A percentile compares a stretch with the other conserved stretches of the same genome.
Evolutionary conservation across 1,284 basidiomycete genomes (phyloP).

Genomic region (Sporisorium exsertum): DNA sequence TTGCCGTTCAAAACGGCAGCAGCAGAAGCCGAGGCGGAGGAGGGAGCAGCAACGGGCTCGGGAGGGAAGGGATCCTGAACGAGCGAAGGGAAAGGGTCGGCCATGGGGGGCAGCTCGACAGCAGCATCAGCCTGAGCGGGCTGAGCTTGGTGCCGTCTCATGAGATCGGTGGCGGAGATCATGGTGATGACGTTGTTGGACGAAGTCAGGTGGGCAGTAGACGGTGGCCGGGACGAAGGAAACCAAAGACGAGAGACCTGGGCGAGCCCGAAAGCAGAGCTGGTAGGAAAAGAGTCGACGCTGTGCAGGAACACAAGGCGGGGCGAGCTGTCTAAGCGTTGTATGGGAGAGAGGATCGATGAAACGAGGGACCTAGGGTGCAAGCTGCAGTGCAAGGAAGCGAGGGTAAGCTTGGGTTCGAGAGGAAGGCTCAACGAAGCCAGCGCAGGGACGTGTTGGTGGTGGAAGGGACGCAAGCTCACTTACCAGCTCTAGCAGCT

Average conservation of each 20-base stretch:
- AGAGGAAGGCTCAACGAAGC: not conserved
- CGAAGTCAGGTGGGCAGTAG: constrained; percentile 14
- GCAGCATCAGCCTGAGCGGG: constrained; percentile 39
- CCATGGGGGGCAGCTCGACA: constrained; percentile 50
- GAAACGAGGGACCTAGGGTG: constrained; percentile 6
- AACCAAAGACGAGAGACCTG: constrained; percentile 50
- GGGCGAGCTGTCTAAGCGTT: not conserved
- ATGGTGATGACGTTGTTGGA: constrained; percentile 27
- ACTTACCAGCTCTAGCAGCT: constrained; percentile 13
- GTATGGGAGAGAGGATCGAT: not conserved
- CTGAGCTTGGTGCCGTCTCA: constrained; percentile 54
- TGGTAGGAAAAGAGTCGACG: not conserved
- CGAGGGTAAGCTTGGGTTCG: not conserved
- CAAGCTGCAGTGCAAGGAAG: not conserved
- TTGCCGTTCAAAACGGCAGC: constrained; percentile 15
- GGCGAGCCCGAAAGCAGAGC: constrained; percentile 23
- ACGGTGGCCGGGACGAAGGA: constrained; percentile 44
- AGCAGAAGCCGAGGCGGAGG: constrained; percentile 16
- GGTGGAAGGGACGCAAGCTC: too few relatives aligned
- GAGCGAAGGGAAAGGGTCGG: constrained; percentile 65
- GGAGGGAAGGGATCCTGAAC: constrained; percentile 60
- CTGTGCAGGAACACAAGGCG: not conserved
- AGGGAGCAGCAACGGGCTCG: constrained; percentile 17
- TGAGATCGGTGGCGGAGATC: constrained; percentile 64
- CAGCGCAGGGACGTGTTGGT: not conserved